Evolutionary conservation across 805 yeast genomes (phyloP), one percentile per base, ranked within the genome.

Genomic region (Kodamaea sagamina): DNA sequence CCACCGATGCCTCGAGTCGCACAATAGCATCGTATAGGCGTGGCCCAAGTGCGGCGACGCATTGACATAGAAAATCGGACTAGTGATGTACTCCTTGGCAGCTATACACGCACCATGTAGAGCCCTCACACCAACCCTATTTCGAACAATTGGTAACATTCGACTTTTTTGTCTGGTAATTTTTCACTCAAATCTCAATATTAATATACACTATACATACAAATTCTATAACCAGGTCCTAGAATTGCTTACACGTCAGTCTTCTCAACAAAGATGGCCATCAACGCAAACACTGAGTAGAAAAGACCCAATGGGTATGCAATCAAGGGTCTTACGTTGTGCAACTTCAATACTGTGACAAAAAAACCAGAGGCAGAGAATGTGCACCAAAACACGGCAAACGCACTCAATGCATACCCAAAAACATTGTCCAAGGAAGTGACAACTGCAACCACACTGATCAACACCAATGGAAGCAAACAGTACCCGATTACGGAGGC

Each of bases 61-160:
- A 70, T 93, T 93, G 44, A 95, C 97, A 63, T 93, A 93, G 63
- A 90, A 93, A 18, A 93, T 93, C 0, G 99, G 99, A 0, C 97
- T 85, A 0, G 97, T 89, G 11, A 85, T 70, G 41, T 36, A 42
- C n/a, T 42, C 41, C 19, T 42, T 42, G 13, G 21, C 16, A 11
- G 8, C 12, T 3, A 12, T 9, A 6, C 32, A 11, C 12, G 38
- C 10, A n/a, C 21, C 19, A 16, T 40, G 43, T 24, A 39, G 4
- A 13, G 22, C 29, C 19, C 43, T 26, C 22, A 16, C 32, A 15
- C 12, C 4, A 11, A 24, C 18, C 38, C 26, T 18, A 13, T 13
- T 19, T 19, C 36, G 25, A 18, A 29, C 11, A 10, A 29, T 29
- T 17, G 15, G 34, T 12, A 16, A 5, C 12, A 21, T 19, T 7